Base-by-base conservation (phyloP, 129 eudicot genomes). In the Calendula officinalis region DNA sequence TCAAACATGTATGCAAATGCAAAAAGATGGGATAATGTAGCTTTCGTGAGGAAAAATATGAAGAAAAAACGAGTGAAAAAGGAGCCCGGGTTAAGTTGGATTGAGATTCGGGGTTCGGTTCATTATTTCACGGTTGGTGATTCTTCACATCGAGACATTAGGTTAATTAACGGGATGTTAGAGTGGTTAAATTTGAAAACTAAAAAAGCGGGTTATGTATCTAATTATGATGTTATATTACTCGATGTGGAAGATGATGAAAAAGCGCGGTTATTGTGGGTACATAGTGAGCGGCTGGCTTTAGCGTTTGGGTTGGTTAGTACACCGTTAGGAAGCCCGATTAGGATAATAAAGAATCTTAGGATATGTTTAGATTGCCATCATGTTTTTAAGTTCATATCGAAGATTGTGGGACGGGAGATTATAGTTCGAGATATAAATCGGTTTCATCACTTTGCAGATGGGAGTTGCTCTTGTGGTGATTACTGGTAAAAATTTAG, bases 401-500 rank as follows among this genome's bases (percentile, higher is more conserved):
- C 92, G 0, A 79, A 68, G 62, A 66, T 82, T 76, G 86, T 77
- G 47, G 60, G 67, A 65, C 83, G 90, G 30, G 94, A 85, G 57
- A 85, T 88, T 70, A 73, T 88, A 12, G 3, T 88, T n/a, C 75
- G 96, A 62, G 96, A 88, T 80, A 85, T 88, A 41, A 88, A 88
- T 52, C 70, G 92, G 75, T 84, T 88, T 80, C 92, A 88, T 73
- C 96, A 84, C 71, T 88, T 88, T 50, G 64, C 65, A 56, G 72
- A 77, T 53, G 96, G 96, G 33, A 13, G 62, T 65, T 88, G 96
- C 72, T 88, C 96, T 32, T 88, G 92, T 83, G 81, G 88, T 5
- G 94, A 88, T 77, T 88, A 82, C 69, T 88, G 94, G 96, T 88
- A n/a, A n/a, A n/a, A n/a, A n/a, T n/a, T n/a, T n/a, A n/a, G n/a